Percentiles rank a stretch among this genome's conserved stretches.
phyloP scores from a whole-genome alignment of 2,329 filamentous ascomycete genomes.

The Curvularia sp. region DNA sequence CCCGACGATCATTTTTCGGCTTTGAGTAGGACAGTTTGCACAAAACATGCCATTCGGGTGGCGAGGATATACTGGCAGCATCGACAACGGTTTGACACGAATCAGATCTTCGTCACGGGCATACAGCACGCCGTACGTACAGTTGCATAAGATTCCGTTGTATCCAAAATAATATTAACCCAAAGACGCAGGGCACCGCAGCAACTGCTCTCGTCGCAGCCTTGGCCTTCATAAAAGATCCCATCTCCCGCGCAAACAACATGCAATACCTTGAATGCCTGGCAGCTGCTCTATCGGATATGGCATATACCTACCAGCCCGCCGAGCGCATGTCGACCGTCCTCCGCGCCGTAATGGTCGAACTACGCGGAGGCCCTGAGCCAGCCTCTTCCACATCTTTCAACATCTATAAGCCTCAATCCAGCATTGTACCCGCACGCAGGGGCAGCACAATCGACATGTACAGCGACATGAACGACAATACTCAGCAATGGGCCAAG shows the following conservation, averaged over 20 bases:
- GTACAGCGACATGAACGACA: conserved; percentile 20
- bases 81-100: conserved; percentile 60
- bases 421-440: conserved; percentile 40
- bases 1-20: conserved; percentile 55
- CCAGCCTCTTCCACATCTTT: conserved; percentile 18
- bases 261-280: conserved; percentile 63
- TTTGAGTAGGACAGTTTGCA: conserved; percentile 62
- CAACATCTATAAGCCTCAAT: conserved; percentile 38
- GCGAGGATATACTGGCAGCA: conserved; percentile 64
- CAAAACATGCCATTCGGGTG: conserved; percentile 62
- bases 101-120: conserved; percentile 60
- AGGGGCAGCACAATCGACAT: conserved; percentile 37
- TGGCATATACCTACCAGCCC: conserved; percentile 62
- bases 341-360: conserved; percentile 61
- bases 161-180: conserved; percentile 1
- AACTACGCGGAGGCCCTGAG: conserved; percentile 49
- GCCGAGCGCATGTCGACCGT: conserved; percentile 63
- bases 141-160: background rate
- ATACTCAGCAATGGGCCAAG: conserved; percentile 24
- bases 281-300: conserved; percentile 60
- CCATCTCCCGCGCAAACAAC: conserved; percentile 50
- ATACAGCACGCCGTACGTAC: conserved; percentile 59
- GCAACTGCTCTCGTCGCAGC: conserved; percentile 63
- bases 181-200: conserved; percentile 54
- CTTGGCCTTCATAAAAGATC: conserved; percentile 50